These are phyloP conservation scores for Eutypella sp. DNA, from an alignment of 2,329 filamentous ascomycete genomes.

Conservation along the genomic window DNA sequence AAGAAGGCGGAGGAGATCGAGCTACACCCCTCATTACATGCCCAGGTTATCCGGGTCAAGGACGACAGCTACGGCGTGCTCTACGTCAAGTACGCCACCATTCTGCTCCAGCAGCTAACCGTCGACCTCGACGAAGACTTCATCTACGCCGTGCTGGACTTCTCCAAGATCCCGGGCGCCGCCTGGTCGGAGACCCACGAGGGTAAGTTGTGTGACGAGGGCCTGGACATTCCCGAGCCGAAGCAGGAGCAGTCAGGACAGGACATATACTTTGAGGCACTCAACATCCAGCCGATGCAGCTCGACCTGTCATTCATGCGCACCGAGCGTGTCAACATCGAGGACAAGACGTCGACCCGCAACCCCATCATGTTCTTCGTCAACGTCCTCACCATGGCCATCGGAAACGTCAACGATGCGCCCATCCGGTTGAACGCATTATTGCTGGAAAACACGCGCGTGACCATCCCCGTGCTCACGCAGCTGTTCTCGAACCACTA, in stretches of 20 bases:
- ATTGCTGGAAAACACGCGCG: slow-evolving; percentile 89
- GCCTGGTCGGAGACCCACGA: slow-evolving; percentile 76
- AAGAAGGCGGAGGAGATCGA: slow-evolving; percentile 97
- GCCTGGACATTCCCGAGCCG: slow-evolving; percentile 87
- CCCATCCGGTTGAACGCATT: slow-evolving; percentile 90
- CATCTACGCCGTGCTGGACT: slow-evolving; percentile 92
- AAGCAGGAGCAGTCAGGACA: slow-evolving; percentile 78
- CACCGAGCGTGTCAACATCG: slow-evolving; percentile 92
- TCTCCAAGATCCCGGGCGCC: slow-evolving; percentile 85
- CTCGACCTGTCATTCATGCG: slow-evolving; percentile 95
- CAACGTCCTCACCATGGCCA: slow-evolving; percentile 98
- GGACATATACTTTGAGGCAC: slow-evolving; percentile 95
- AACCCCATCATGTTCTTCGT: slow-evolving; percentile 99
- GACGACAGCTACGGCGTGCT: slow-evolving; percentile 96
- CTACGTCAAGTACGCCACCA: slow-evolving; percentile 96
- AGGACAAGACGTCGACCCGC: slow-evolving; percentile 83
- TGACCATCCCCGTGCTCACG: slow-evolving; percentile 78
- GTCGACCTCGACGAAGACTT: slow-evolving; percentile 97
- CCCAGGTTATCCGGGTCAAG: slow-evolving; percentile 89
- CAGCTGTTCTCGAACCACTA: slow-evolving; percentile 92
- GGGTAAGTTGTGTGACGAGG: slow-evolving; percentile 83
- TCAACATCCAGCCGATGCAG: slow-evolving; percentile 98
- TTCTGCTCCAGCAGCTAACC: slow-evolving; percentile 96
- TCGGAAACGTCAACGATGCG: slow-evolving; percentile 97
- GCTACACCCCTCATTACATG: slow-evolving; percentile 88